phyloP scores from a whole-genome alignment of 441 rosid genomes.

The Hypseocharis bilobata region DNA sequence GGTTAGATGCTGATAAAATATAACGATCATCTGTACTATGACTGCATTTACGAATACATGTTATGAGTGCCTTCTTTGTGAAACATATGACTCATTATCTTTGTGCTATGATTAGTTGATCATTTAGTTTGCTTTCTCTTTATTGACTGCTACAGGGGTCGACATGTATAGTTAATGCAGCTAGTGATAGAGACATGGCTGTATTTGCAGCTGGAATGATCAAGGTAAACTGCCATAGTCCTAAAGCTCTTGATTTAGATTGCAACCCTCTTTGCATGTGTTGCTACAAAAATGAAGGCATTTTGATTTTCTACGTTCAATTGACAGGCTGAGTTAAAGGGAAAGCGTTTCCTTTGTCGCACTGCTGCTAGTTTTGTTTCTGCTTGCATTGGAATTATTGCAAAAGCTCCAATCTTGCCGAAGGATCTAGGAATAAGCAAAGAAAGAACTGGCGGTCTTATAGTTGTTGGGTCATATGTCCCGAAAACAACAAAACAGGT shows the following conservation, averaged over 20 bases:
- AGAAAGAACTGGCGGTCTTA: conserved; percentile 62
- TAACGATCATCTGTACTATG: background rate
- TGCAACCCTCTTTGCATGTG: conserved; percentile 11
- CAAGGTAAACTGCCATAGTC: conserved; percentile 41
- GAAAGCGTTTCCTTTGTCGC: conserved; percentile 79
- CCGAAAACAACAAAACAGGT: conserved; percentile 98
- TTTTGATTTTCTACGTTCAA: conserved; percentile 18
- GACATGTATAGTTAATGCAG: conserved; percentile 84
- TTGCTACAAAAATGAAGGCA: conserved; percentile 3
- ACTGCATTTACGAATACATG: background rate
- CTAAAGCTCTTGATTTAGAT: conserved; percentile 8
- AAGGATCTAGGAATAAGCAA: conserved; percentile 59
- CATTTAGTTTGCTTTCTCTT: conserved; percentile 21
- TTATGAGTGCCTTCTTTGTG: background rate
- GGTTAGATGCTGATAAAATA: background rate
- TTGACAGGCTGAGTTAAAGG: conserved; percentile 77
- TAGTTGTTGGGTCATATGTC: conserved; percentile 93
- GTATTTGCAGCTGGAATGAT: conserved; percentile 92
- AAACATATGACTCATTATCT: background rate
- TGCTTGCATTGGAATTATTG: conserved; percentile 68
- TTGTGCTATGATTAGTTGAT: background rate
- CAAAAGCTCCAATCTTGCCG: conserved; percentile 67
- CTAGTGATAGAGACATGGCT: conserved; percentile 88
- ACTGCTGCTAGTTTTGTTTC: conserved; percentile 97
- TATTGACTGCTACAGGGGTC: conserved; percentile 53